A percentile compares a stretch with the other conserved stretches of the same genome.
These are phyloP conservation scores for Mycena citricolor DNA, from an alignment of 1,284 basidiomycete species.

Conservation along the genomic window DNA sequence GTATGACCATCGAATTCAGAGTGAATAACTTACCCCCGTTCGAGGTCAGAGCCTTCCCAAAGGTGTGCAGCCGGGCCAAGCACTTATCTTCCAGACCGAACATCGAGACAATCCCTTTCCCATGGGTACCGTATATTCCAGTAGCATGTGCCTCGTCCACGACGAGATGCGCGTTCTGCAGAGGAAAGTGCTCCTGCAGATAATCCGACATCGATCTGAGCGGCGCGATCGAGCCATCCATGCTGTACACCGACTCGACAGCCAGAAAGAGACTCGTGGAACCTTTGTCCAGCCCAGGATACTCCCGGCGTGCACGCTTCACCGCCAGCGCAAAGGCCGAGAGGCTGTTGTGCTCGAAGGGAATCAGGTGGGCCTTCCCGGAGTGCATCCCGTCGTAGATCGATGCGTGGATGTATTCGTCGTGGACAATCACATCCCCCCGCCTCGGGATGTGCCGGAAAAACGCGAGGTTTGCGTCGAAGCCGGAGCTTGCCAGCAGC, in stretches of 20 bases:
- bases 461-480: slow-evolving; percentile 89
- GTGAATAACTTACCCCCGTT: slow-evolving; percentile 69
- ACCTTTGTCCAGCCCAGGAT: slow-evolving; percentile 35
- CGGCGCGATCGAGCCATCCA: slow-evolving; percentile 91
- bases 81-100: slow-evolving; percentile 63
- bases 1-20: slow-evolving; percentile 2
- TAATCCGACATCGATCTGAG: slow-evolving; percentile 61
- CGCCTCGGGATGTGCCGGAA: slow-evolving; percentile 80
- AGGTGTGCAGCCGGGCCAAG: slow-evolving; percentile 63
- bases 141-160: slow-evolving; percentile 91
- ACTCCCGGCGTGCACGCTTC: slow-evolving; percentile 49
- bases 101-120: slow-evolving; percentile 64
- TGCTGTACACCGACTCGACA: slow-evolving; percentile 88
- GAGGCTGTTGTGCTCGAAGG: slow-evolving; percentile 82
- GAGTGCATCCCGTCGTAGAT: slow-evolving; percentile 87
- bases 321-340: no score
- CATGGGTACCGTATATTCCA: slow-evolving; percentile 75
- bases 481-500: slow-evolving; percentile 91
- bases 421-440: slow-evolving; percentile 78
- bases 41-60: slow-evolving; percentile 53
- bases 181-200: slow-evolving; percentile 57
- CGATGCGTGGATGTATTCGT: slow-evolving; percentile 88
- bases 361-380: no score
- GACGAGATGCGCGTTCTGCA: slow-evolving; percentile 62
- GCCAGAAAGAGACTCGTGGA: slow-evolving; percentile 64